Conservation (phyloP, 2,329 filamentous ascomycete genomes). For the Ceratocystis destructans region DNA sequence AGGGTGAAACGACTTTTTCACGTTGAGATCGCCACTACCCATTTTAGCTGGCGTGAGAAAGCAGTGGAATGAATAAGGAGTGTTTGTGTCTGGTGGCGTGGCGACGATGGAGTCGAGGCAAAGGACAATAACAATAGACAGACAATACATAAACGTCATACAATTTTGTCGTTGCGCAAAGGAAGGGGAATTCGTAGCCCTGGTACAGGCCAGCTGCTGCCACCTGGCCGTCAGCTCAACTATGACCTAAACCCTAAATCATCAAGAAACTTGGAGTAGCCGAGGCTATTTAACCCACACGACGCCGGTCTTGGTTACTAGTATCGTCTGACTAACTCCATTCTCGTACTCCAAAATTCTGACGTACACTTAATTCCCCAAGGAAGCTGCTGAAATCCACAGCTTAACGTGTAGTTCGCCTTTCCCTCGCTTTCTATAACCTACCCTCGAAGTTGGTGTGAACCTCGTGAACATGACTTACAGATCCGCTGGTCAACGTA, state of each 20-base stretch:
- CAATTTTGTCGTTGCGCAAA: background rate
- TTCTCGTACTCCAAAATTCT: background rate
- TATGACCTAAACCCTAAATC: background rate
- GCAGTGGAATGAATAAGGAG: background rate
- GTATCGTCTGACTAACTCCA: background rate
- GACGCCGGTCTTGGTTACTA: background rate
- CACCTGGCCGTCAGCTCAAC: background rate
- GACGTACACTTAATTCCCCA: background rate
- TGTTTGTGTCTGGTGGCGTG: background rate
- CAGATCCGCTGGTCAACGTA: background rate
- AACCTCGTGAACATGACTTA: background rate
- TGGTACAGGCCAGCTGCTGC: background rate
- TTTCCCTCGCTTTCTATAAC: background rate
- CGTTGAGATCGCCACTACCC: constrained; percentile 87
- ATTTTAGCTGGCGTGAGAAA: constrained; percentile 37
- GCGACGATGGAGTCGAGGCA: too few relatives aligned
- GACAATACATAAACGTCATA: background rate
- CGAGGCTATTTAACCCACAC: background rate
- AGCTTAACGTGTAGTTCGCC: background rate
- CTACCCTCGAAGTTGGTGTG: background rate
- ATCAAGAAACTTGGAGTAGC: background rate
- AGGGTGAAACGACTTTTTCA: constrained; percentile 94
- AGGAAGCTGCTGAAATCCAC: background rate
- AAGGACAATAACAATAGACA: background rate
- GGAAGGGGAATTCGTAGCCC: background rate